Percentiles rank a stretch among this genome's conserved stretches.
phyloP scores from a whole-genome alignment of 108 stramenopile species.

The Pseudonitzschia multiseries region DNA sequence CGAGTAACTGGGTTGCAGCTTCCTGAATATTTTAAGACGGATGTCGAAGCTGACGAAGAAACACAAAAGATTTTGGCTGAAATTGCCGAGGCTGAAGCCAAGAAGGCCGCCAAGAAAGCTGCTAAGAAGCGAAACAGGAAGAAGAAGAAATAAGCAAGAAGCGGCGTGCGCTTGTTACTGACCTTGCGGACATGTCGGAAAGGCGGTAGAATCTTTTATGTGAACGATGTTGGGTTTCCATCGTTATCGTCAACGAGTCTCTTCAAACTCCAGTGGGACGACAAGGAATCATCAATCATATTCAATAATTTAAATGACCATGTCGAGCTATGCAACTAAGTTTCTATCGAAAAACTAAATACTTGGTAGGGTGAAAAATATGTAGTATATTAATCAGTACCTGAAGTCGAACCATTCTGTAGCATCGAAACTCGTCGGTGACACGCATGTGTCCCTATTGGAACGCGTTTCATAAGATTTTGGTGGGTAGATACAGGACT shows the following conservation, averaged over 20 bases:
- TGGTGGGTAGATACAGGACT: too few relatives aligned
- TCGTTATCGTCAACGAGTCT: not conserved
- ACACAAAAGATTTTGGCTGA: constrained; percentile 63
- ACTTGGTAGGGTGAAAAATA: too few relatives aligned
- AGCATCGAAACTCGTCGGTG: too few relatives aligned
- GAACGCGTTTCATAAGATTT: too few relatives aligned
- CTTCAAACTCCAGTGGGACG: not conserved
- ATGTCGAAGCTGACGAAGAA: constrained; percentile 89
- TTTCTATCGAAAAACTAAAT: not conserved
- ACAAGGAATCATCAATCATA: not conserved
- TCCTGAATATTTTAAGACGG: constrained; percentile 77
- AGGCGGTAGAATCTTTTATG: not conserved
- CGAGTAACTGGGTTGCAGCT: constrained; percentile 89
- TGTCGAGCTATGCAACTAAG: not conserved
- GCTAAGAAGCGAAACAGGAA: constrained; percentile 81
- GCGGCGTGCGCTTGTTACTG: not conserved
- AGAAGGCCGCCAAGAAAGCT: constrained; percentile 84
- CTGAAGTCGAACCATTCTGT: too few relatives aligned
- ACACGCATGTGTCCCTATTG: too few relatives aligned
- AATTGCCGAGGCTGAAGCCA: constrained; percentile 72
- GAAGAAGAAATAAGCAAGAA: constrained; percentile 34
- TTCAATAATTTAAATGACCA: not conserved
- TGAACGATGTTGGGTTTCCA: not conserved
- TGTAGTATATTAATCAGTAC: too few relatives aligned
- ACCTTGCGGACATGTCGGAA: not conserved